Evolutionary conservation across 2,329 filamentous ascomycete species (phyloP).

Genomic region (Alternaria arbusti): DNA sequence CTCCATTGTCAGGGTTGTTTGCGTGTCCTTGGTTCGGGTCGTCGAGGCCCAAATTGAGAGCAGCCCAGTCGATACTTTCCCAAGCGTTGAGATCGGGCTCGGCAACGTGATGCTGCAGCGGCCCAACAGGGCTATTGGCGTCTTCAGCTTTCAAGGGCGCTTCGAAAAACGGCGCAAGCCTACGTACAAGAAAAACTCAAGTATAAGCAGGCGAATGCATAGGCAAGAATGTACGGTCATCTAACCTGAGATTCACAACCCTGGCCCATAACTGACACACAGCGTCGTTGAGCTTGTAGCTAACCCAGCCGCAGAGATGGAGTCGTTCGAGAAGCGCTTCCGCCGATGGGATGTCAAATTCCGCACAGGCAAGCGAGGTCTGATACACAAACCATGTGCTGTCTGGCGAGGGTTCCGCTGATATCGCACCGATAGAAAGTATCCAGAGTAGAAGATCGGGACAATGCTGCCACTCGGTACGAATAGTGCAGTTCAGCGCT

Average conservation of each 20-base stretch:
- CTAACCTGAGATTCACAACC: constrained; percentile 46
- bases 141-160: constrained; percentile 22
- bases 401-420: constrained; percentile 40
- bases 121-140: constrained; percentile 31
- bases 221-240: constrained; percentile 33
- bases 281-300: constrained; percentile 44
- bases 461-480: constrained; percentile 37
- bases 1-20: neutral
- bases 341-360: constrained; percentile 38
- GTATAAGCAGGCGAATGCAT: constrained; percentile 42
- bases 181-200: constrained; percentile 33
- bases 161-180: constrained; percentile 37
- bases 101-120: constrained; percentile 38
- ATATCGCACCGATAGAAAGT: constrained; percentile 44
- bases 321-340: constrained; percentile 36
- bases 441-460: constrained; percentile 49
- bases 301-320: constrained; percentile 47
- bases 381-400: constrained; percentile 44
- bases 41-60: constrained; percentile 17
- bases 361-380: constrained; percentile 38
- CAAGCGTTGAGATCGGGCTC: constrained; percentile 38
- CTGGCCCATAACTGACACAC: constrained; percentile 38
- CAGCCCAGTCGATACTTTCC: constrained; percentile 42
- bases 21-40: neutral
- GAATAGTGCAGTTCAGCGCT: constrained; percentile 43